Conservation (phyloP, 2,329 filamentous ascomycete genomes). For the Diaporthe caulivora region DNA sequence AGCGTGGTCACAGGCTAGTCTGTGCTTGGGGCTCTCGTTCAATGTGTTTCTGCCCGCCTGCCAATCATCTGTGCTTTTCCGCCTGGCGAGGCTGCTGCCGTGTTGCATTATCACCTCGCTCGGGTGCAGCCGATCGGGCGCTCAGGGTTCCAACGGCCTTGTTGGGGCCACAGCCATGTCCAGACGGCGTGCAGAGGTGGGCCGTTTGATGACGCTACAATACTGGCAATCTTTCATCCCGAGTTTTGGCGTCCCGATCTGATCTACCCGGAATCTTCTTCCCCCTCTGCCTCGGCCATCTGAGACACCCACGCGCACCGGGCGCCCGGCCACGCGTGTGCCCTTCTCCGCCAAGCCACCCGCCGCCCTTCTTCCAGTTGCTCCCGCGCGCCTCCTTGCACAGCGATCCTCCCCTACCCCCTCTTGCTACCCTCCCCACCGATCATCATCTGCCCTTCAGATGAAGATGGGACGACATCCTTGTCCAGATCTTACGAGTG, state of each 20-base stretch:
- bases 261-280: constrained; percentile 29
- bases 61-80: constrained; percentile 1
- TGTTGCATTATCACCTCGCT: constrained; percentile 23
- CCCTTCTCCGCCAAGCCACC: constrained; percentile 3
- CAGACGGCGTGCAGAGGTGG: constrained; percentile 22
- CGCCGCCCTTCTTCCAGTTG: neutral
- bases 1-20: constrained; percentile 15
- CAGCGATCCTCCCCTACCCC: neutral
- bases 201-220: constrained; percentile 25
- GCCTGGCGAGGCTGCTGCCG: constrained; percentile 10
- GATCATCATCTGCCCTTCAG: constrained; percentile 24
- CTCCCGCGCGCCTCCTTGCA: neutral
- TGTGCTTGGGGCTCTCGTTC: constrained; percentile 1
- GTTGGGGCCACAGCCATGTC: neutral
- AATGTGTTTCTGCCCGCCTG: neutral
- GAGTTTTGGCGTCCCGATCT: constrained; percentile 28
- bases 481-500: constrained; percentile 15
- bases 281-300: constrained; percentile 5
- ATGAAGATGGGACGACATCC: constrained; percentile 18
- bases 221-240: constrained; percentile 29
- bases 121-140: constrained; percentile 27
- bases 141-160: constrained; percentile 23
- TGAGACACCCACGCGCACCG: constrained; percentile 16
- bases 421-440: constrained; percentile 3
- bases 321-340: constrained; percentile 7